Evolutionary conservation across 345 rosid species (phyloP).

Genomic region (Eucalyptus caleyi): DNA sequence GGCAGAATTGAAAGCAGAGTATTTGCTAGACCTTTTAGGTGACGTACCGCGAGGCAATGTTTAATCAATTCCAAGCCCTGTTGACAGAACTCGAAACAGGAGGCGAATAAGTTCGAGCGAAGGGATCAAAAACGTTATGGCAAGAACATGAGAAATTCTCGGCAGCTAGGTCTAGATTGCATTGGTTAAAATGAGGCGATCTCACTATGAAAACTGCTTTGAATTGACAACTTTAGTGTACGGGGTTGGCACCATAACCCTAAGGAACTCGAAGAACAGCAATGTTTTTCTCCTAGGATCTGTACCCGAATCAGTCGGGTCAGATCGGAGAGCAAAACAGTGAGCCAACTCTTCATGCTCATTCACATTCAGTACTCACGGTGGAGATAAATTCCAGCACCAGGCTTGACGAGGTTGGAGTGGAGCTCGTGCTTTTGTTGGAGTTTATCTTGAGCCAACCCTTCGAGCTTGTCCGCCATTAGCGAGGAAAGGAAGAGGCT

Average conservation of each 20-base stretch:
- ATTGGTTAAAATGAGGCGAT: background rate
- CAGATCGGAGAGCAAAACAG: fast-evolving
- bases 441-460: background rate
- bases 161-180: background rate
- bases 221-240: background rate
- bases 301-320: background rate
- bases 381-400: background rate
- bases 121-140: background rate
- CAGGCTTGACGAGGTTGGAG: background rate
- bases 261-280: background rate
- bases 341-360: background rate
- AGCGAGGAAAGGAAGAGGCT: background rate
- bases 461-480: background rate
- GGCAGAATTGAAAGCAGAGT: background rate
- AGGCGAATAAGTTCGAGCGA: background rate
- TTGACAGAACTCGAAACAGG: background rate
- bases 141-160: background rate
- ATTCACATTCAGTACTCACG: background rate
- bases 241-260: background rate
- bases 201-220: background rate
- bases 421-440: background rate
- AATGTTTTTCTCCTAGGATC: background rate
- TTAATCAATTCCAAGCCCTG: background rate
- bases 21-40: background rate
- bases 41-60: background rate